Percentiles rank a stretch among this genome's conserved stretches.
Evolutionary conservation across 768 basidiomycete genomes (phyloP).

Genomic region (Psilocybe cyanescens): DNA sequence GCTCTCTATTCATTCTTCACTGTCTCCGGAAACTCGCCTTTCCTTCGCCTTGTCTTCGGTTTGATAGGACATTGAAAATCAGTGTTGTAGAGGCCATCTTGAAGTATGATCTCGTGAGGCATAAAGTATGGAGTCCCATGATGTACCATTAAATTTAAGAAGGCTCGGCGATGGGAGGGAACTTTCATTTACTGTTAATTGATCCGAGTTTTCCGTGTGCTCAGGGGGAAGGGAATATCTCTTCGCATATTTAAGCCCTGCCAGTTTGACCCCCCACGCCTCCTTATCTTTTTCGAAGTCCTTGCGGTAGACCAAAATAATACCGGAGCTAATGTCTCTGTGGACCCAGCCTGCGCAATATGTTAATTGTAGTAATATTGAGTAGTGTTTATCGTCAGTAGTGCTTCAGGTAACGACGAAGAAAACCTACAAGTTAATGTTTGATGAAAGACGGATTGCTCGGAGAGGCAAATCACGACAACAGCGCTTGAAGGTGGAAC

Average conservation of each 20-base stretch:
- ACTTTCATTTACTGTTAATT: conserved; percentile 13
- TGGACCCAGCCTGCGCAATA: too few relatives aligned
- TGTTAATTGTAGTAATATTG: too few relatives aligned
- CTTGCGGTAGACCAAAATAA: conserved; percentile 10
- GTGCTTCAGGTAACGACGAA: too few relatives aligned
- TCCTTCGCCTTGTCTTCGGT: too few relatives aligned
- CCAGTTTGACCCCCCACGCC: conserved; percentile 10
- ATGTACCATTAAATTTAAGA: not conserved
- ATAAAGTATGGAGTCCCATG: conserved; percentile 19
- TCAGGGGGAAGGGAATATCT: not conserved
- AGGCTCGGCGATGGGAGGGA: not conserved
- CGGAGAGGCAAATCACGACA: too few relatives aligned
- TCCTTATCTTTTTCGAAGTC: not conserved
- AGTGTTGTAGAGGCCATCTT: not conserved
- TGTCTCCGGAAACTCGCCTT: too few relatives aligned
- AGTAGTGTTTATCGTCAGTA: too few relatives aligned
- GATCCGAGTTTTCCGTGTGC: conserved; percentile 3
- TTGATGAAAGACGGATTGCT: too few relatives aligned
- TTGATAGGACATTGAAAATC: not conserved
- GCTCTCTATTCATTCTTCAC: not conserved
- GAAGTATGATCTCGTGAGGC: conserved; percentile 13
- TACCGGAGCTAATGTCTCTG: conserved; percentile 2
- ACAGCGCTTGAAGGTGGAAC: too few relatives aligned
- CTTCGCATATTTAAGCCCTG: conserved; percentile 19
- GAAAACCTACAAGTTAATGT: too few relatives aligned